Evolutionary conservation across 2,329 filamentous ascomycete genomes (phyloP).

Genomic region (Grosmannia clavigera): DNA sequence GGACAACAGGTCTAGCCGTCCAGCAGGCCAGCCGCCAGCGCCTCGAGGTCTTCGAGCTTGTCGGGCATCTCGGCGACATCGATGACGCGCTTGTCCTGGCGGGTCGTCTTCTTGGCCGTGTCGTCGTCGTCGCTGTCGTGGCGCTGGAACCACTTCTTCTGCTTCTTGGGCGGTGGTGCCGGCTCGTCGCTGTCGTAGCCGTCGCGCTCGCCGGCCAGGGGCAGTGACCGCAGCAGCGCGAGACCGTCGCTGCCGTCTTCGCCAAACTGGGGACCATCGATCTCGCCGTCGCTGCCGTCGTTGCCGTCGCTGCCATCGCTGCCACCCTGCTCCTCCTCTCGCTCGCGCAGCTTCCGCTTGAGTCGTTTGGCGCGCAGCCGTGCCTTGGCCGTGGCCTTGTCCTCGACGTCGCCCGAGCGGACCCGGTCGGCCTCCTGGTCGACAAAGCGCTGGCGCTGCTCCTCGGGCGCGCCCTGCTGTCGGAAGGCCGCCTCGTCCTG

Average conservation of each 20-base stretch:
- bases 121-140: constrained; percentile 25
- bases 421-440: constrained; percentile 62
- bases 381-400: constrained; percentile 69
- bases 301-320: constrained; percentile 15
- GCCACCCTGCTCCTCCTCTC: constrained; percentile 23
- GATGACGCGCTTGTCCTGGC: constrained; percentile 27
- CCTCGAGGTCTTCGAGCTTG: constrained; percentile 68
- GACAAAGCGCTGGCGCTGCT: constrained; percentile 66
- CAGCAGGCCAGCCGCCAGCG: constrained; percentile 61
- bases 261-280: constrained; percentile 19
- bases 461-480: constrained; percentile 60
- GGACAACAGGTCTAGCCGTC: constrained; percentile 23
- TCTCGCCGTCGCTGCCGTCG: constrained; percentile 19
- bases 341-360: constrained; percentile 56
- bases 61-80: constrained; percentile 58
- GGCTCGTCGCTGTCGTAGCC: constrained; percentile 20
- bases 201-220: constrained; percentile 27
- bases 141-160: constrained; percentile 69
- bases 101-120: constrained; percentile 23
- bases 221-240: constrained; percentile 45
- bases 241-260: constrained; percentile 40
- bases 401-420: constrained; percentile 61
- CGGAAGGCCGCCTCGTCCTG: constrained; percentile 74
- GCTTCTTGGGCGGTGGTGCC: constrained; percentile 44
- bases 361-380: constrained; percentile 66